Conservation (phyloP, 139 green algal genomes). For the Picochlorum sp. region DNA sequence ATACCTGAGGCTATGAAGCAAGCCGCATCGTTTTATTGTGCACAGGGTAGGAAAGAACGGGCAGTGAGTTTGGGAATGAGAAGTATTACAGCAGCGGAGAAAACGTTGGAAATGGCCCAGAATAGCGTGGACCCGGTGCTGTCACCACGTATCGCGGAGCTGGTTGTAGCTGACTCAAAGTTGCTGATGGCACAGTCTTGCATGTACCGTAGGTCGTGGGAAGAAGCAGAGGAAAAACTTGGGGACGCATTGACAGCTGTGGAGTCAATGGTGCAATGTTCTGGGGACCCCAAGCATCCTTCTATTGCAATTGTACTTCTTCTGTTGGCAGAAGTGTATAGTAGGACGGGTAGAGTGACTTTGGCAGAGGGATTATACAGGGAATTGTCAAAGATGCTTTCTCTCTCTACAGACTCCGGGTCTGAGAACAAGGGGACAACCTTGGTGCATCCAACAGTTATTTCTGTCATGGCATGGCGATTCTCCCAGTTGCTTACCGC, state of each 20-base stretch:
- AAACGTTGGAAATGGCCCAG: neutral
- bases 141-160: conserved; percentile 5
- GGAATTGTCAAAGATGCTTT: conserved; percentile 31
- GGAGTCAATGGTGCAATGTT: conserved; percentile 15
- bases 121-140: conserved; percentile 7
- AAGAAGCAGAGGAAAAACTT: conserved; percentile 43
- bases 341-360: conserved; percentile 48
- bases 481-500: conserved; percentile 61
- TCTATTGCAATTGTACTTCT: conserved; percentile 41
- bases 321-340: conserved; percentile 49
- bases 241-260: conserved; percentile 10
- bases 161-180: conserved; percentile 21
- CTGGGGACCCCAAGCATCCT: conserved; percentile 7
- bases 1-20: conserved; percentile 22
- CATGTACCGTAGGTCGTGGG: conserved; percentile 33
- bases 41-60: conserved; percentile 1
- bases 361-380: conserved; percentile 65
- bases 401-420: neutral
- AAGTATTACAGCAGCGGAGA: neutral
- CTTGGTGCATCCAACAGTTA: conserved; percentile 39
- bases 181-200: conserved; percentile 24
- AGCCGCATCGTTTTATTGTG: conserved; percentile 9
- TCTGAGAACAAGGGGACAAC: neutral
- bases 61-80: conserved; percentile 7
- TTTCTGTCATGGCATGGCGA: conserved; percentile 49